A percentile compares a stretch with the other conserved stretches of the same genome.
Conservation (phyloP, 805 yeast genomes). For the Candida jianshihensis region DNA sequence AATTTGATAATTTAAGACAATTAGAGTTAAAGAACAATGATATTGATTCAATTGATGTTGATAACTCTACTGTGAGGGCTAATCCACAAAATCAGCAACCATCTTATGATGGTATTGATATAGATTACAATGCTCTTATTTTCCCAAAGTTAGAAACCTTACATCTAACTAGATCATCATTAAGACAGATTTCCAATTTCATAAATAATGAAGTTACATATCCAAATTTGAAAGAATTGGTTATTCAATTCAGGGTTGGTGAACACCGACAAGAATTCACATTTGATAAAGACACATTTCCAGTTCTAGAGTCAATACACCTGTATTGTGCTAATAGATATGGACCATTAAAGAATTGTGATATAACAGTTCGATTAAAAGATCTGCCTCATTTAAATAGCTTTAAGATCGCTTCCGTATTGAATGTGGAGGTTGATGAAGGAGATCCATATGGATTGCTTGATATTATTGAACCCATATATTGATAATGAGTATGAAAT, state of each 20-base stretch:
- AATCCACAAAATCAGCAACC: no score
- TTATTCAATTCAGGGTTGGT: slow-evolving; percentile 1
- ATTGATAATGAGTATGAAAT: no score
- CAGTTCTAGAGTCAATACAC: slow-evolving; percentile 5
- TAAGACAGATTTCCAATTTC: slow-evolving; percentile 1
- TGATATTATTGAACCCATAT: not conserved
- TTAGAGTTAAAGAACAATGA: slow-evolving; percentile 4
- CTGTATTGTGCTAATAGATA: slow-evolving; percentile 14
- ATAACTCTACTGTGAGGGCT: not conserved
- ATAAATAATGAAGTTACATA: slow-evolving; percentile 1
- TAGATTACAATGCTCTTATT: not conserved
- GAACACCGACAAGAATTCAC: slow-evolving; percentile 6
- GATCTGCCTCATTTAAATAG: not conserved
- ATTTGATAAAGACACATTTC: slow-evolving; percentile 7
- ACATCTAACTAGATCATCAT: slow-evolving; percentile 7
- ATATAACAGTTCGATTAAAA: slow-evolving; percentile 9
- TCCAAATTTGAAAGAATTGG: slow-evolving; percentile 4
- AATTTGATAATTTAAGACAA: slow-evolving; percentile 2
- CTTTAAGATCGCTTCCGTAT: slow-evolving; percentile 3
- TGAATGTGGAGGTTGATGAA: slow-evolving; percentile 7
- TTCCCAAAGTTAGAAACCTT: slow-evolving; percentile 7
- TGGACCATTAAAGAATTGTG: slow-evolving; percentile 15
- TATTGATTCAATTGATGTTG: not conserved
- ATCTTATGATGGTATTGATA: not conserved
- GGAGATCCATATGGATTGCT: not conserved